Evolutionary conservation across 2,329 filamentous ascomycete species (phyloP).

Genomic region (Nigrospora osmanthi): DNA sequence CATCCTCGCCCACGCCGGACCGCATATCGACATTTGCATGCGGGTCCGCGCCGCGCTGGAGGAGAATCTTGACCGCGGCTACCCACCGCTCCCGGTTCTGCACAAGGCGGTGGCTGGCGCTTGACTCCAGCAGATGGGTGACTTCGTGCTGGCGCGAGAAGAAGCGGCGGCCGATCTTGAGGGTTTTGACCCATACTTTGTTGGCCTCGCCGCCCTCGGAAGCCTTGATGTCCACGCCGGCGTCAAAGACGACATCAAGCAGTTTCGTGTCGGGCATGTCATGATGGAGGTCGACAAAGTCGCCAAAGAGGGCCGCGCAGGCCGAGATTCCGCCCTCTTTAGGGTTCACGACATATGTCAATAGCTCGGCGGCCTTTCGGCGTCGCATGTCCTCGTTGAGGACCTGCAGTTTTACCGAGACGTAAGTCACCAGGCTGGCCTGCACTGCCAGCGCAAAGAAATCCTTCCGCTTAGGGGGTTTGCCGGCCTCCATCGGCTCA

Average conservation of each 20-base stretch:
- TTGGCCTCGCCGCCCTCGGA: constrained; percentile 12
- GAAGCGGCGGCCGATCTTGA: constrained; percentile 20
- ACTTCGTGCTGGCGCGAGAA: constrained; percentile 20
- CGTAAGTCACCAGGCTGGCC: constrained; percentile 19
- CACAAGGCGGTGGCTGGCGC: constrained; percentile 18
- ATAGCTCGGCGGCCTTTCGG: constrained; percentile 21
- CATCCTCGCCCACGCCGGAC: constrained; percentile 13
- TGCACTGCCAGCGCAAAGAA: constrained; percentile 20
- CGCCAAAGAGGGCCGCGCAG: constrained; percentile 20
- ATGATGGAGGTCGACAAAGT: constrained; percentile 23
- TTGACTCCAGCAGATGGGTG: constrained; percentile 20
- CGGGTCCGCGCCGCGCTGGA: constrained; percentile 20
- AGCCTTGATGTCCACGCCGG: constrained; percentile 11
- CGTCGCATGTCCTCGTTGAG: constrained; percentile 9
- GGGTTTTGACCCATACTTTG: constrained; percentile 15
- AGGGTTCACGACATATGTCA: constrained; percentile 18
- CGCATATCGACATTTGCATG: constrained; percentile 16
- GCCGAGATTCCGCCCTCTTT: constrained; percentile 22
- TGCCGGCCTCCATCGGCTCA: constrained; percentile 23
- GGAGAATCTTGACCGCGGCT: constrained; percentile 17
- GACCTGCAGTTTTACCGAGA: constrained; percentile 11
- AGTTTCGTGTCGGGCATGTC: constrained; percentile 22
- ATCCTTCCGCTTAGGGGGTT: constrained; percentile 21
- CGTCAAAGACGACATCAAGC: constrained; percentile 18
- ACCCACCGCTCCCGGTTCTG: constrained; percentile 22